phyloP scores from a whole-genome alignment of 2,329 filamentous ascomycete genomes.

The Spiromastix sp. region DNA sequence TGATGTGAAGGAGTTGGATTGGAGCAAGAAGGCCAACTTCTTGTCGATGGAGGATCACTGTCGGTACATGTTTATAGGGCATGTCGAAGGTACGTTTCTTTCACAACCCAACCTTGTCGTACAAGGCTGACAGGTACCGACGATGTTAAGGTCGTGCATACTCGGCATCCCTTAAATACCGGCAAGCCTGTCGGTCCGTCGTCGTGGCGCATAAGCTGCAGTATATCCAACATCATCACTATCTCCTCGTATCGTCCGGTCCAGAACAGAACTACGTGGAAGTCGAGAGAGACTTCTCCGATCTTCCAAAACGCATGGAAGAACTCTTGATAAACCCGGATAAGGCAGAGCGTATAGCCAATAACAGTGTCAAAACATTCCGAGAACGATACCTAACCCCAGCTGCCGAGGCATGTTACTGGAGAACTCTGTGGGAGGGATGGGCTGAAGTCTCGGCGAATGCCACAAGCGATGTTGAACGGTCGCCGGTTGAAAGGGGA shows the following conservation, averaged over 20 bases:
- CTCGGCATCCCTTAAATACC: constrained; percentile 41
- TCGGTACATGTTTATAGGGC: constrained; percentile 41
- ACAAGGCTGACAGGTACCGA: background rate
- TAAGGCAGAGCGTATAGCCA: constrained; percentile 35
- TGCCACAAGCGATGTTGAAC: constrained; percentile 8
- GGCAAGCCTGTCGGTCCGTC: constrained; percentile 39
- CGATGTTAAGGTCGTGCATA: constrained; percentile 28
- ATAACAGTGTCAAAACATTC: constrained; percentile 36
- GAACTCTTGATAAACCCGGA: constrained; percentile 27
- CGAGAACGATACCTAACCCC: constrained; percentile 41
- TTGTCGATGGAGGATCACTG: constrained; percentile 43
- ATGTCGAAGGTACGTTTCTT: constrained; percentile 37
- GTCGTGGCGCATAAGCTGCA: constrained; percentile 37
- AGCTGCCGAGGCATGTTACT: constrained; percentile 43
- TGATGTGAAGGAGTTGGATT: constrained; percentile 34
- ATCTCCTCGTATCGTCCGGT: constrained; percentile 32
- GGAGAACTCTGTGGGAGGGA: constrained; percentile 33
- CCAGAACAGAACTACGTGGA: constrained; percentile 39
- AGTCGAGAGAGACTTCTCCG: constrained; percentile 44
- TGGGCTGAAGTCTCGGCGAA: constrained; percentile 18
- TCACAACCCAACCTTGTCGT: background rate
- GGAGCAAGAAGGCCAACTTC: constrained; percentile 31
- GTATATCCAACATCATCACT: constrained; percentile 39
- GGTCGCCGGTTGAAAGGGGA: constrained; percentile 13
- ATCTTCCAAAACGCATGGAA: constrained; percentile 35